Evolutionary conservation across 768 basidiomycete genomes (phyloP).

Genomic region (Xerocomellus intermedius): DNA sequence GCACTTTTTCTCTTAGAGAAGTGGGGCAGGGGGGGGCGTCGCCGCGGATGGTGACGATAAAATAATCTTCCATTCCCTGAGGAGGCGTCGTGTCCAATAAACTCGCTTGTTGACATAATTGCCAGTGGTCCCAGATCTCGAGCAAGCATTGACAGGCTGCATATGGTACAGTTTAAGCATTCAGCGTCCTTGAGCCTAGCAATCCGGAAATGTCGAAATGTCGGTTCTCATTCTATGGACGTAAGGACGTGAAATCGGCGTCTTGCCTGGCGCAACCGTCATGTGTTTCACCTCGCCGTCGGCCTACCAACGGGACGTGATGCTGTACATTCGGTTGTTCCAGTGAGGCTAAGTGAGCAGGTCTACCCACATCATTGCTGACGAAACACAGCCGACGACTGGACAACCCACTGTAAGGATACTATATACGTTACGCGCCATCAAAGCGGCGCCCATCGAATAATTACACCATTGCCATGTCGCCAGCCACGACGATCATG

Average conservation of each 20-base stretch:
- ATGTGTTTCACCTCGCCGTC: background rate
- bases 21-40: slow-evolving; percentile 83
- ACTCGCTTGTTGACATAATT: slow-evolving; percentile 10
- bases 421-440: background rate
- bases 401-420: background rate
- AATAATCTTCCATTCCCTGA: background rate
- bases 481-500: slow-evolving; percentile 7
- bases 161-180: background rate
- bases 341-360: background rate
- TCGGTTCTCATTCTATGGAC: background rate
- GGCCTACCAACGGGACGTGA: background rate
- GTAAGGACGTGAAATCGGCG: background rate
- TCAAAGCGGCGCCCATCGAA: background rate
- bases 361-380: background rate
- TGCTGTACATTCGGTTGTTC: slow-evolving; percentile 3
- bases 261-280: background rate
- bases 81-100: slow-evolving; percentile 3
- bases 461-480: background rate
- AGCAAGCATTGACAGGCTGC: background rate
- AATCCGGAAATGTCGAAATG: background rate
- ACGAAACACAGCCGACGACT: background rate
- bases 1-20: slow-evolving; percentile 82
- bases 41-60: slow-evolving; percentile 52
- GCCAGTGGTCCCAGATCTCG: background rate
- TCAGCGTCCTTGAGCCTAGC: background rate